These are phyloP conservation scores for Paspalum vaginatum DNA, from an alignment of 176 grass and related monocot genomes.

Conservation along the genomic window DNA sequence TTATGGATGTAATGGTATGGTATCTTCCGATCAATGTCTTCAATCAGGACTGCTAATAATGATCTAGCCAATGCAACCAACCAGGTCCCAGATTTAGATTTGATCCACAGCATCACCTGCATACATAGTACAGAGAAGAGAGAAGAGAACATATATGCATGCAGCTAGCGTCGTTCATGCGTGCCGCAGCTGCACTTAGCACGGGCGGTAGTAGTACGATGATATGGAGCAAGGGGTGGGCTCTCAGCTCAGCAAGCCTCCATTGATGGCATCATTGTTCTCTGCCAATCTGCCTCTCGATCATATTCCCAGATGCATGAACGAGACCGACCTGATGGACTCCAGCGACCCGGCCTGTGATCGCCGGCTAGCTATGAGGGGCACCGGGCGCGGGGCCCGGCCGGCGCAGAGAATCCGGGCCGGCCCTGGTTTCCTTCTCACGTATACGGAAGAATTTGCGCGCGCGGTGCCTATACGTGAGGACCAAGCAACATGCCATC, in stretches of 20 bases:
- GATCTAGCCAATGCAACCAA: neutral
- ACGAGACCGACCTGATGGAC: too few species aligned
- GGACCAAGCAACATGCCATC: constrained; percentile 62
- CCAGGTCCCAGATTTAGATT: constrained; percentile 3
- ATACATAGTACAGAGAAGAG: neutral
- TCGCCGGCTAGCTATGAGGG: too few species aligned
- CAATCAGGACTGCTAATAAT: too few species aligned
- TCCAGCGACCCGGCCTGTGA: too few species aligned
- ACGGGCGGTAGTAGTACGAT: neutral
- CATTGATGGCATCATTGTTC: neutral
- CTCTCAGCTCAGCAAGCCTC: neutral
- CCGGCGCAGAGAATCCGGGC: constrained; percentile 31
- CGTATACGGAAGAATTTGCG: constrained; percentile 38
- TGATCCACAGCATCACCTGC: neutral
- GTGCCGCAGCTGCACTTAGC: neutral
- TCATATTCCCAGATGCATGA: neutral
- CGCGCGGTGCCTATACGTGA: constrained; percentile 44
- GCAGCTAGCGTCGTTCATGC: neutral
- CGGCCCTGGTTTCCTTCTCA: constrained; percentile 48
- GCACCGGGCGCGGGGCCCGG: too few species aligned
- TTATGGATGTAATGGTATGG: too few species aligned
- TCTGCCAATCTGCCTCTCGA: too few species aligned
- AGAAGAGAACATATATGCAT: constrained; percentile 9
- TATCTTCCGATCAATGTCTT: too few species aligned
- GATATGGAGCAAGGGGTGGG: too few species aligned